A percentile compares a stretch with the other conserved stretches of the same genome.
These are phyloP conservation scores for Hypoxylon sp. DNA, from an alignment of 2,329 filamentous ascomycete genomes.

Conservation along the genomic window DNA sequence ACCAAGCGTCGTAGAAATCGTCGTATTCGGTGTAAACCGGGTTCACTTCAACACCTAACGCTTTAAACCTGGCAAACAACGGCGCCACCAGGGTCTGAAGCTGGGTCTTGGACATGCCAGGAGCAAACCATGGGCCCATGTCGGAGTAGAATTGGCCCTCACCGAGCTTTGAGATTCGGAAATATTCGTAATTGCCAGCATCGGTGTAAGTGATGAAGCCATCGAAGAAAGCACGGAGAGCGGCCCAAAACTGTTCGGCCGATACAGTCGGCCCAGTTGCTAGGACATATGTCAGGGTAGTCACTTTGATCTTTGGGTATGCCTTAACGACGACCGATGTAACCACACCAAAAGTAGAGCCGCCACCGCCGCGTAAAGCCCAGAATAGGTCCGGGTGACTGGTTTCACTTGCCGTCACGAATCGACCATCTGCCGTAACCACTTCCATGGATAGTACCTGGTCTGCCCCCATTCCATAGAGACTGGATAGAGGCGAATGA, in stretches of 20 bases:
- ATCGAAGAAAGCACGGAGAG: slow-evolving; percentile 54
- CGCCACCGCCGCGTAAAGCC: slow-evolving; percentile 63
- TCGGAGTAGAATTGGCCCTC: slow-evolving; percentile 48
- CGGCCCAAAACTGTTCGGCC: slow-evolving; percentile 51
- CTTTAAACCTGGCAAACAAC: slow-evolving; percentile 51
- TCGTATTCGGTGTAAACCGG: slow-evolving; percentile 56
- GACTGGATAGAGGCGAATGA: slow-evolving; percentile 65
- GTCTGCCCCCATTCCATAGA: slow-evolving; percentile 67
- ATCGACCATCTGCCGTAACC: slow-evolving; percentile 61
- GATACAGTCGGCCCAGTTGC: slow-evolving; percentile 50
- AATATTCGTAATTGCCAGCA: slow-evolving; percentile 50
- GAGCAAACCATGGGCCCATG: slow-evolving; percentile 57
- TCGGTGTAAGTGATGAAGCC: slow-evolving; percentile 53
- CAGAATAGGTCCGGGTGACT: slow-evolving; percentile 64
- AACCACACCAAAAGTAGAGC: slow-evolving; percentile 61
- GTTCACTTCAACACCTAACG: slow-evolving; percentile 51
- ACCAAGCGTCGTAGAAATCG: slow-evolving; percentile 57
- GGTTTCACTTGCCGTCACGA: slow-evolving; percentile 59
- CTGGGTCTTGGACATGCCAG: slow-evolving; percentile 53
- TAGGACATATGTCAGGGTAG: slow-evolving; percentile 52
- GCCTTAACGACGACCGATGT: slow-evolving; percentile 57
- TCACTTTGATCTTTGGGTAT: slow-evolving; percentile 55
- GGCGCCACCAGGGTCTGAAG: slow-evolving; percentile 55
- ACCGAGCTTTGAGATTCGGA: slow-evolving; percentile 35
- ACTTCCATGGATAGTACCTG: slow-evolving; percentile 64